phyloP scores from a whole-genome alignment of 192 early-diverging fungal genomes.

The Mortierella alpina region DNA sequence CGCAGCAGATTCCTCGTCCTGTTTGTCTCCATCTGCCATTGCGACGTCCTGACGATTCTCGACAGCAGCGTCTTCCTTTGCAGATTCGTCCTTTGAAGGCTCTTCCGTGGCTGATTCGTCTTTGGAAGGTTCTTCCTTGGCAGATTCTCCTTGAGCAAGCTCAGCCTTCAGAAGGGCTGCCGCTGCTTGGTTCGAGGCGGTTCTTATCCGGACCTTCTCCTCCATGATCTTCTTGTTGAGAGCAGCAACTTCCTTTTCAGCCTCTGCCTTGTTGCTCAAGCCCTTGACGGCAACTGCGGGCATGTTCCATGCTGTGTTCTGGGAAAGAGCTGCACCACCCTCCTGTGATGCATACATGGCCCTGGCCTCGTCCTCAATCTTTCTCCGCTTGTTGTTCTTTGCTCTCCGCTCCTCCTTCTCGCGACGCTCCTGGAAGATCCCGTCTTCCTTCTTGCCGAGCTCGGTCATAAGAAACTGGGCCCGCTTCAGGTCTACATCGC shows the following conservation, averaged over 20 bases:
- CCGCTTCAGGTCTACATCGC: constrained; percentile 78
- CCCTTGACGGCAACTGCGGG: constrained; percentile 45
- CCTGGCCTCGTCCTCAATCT: constrained; percentile 45
- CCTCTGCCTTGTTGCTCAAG: constrained; percentile 39
- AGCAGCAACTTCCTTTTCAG: constrained; percentile 46
- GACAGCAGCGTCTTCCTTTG: background rate
- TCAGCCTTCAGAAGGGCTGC: constrained; percentile 75
- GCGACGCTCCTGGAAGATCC: constrained; percentile 77
- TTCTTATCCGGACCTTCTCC: constrained; percentile 43
- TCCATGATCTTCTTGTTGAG: constrained; percentile 52
- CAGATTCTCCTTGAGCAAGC: constrained; percentile 51
- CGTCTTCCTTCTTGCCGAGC: constrained; percentile 86
- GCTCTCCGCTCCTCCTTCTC: constrained; percentile 61
- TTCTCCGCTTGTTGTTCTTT: constrained; percentile 55
- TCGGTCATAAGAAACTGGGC: constrained; percentile 85
- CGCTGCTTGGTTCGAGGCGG: constrained; percentile 57
- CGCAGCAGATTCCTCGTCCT: background rate
- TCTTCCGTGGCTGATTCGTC: constrained; percentile 51
- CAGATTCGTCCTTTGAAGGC: constrained; percentile 44
- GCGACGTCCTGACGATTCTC: background rate
- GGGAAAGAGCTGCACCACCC: constrained; percentile 37
- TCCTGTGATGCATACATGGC: constrained; percentile 33
- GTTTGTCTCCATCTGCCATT: background rate
- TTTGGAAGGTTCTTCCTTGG: constrained; percentile 21
- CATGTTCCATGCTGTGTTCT: constrained; percentile 30